phyloP scores from a whole-genome alignment of 1,139 yeast genomes.

The Neolecta irregularis region DNA sequence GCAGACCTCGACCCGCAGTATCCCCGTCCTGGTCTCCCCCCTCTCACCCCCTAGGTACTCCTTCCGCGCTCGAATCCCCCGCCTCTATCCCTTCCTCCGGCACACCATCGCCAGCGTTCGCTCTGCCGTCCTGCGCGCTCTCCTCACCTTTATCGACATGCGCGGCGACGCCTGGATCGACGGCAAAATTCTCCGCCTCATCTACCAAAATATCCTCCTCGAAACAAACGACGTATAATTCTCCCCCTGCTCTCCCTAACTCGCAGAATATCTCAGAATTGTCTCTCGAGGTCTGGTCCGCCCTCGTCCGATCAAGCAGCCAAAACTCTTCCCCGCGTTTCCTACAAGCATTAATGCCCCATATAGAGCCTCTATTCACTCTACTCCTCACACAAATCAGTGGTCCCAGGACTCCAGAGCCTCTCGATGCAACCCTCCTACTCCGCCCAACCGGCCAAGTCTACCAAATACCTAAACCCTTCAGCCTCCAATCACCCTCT shows the following conservation, averaged over 20 bases:
- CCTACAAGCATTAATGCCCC: conserved; percentile 20
- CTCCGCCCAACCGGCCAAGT: conserved; percentile 63
- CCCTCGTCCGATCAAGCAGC: conserved; percentile 22
- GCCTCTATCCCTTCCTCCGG: conserved; percentile 79
- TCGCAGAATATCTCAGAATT: conserved; percentile 49
- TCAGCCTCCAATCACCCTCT: no score
- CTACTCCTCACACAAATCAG: conserved; percentile 90
- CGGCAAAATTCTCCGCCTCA: conserved; percentile 50
- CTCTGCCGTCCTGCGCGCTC: conserved; percentile 69
- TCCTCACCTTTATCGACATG: conserved; percentile 59
- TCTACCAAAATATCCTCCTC: conserved; percentile 73
- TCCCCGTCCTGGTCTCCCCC: conserved; percentile 20
- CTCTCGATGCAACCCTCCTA: conserved; percentile 59
- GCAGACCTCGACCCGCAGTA: conserved; percentile 28
- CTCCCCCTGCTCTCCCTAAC: no score
- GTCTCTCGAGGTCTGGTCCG: conserved; percentile 48
- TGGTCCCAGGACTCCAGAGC: conserved; percentile 72
- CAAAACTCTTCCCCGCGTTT: conserved; percentile 2
- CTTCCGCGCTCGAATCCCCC: conserved; percentile 69
- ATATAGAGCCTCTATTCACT: conserved; percentile 47
- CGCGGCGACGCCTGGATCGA: conserved; percentile 64
- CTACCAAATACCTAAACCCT: no score
- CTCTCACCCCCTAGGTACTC: conserved; percentile 26
- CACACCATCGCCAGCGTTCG: conserved; percentile 90
- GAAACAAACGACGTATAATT: no score